Conservation (phyloP, 176 grass and related monocot species). For the Zizania latifolia region DNA sequence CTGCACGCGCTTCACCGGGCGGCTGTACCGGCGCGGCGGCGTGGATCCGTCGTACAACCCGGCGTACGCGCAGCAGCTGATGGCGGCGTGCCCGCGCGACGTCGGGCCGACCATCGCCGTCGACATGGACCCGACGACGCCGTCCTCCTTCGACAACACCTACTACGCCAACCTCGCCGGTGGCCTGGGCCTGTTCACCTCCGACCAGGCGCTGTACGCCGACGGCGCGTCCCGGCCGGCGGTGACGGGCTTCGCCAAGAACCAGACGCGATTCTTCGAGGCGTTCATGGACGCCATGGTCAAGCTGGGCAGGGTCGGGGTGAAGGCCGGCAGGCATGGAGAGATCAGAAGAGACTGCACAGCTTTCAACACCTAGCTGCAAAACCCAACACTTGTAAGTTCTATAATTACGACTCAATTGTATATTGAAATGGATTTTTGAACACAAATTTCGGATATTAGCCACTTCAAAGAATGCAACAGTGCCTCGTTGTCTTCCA, state of each 20-base stretch:
- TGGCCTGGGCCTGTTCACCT: conserved; percentile 49
- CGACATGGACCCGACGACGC: conserved; percentile 57
- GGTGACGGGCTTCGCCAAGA: conserved; percentile 31
- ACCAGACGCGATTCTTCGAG: conserved; percentile 52
- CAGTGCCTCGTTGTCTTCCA: too few species aligned
- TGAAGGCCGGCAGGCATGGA: conserved; percentile 43
- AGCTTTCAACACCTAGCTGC: conserved; percentile 15
- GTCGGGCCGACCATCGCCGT: conserved; percentile 33
- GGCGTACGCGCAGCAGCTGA: conserved; percentile 41
- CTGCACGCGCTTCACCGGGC: conserved; percentile 46
- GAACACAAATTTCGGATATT: too few species aligned
- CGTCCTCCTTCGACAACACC: conserved; percentile 50
- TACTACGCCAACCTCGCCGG: conserved; percentile 58
- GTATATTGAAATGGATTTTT: neutral
- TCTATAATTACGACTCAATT: neutral
- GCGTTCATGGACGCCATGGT: conserved; percentile 60
- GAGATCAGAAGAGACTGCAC: conserved; percentile 72
- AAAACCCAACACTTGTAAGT: neutral
- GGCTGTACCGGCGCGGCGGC: conserved; percentile 40
- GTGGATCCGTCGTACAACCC: conserved; percentile 28
- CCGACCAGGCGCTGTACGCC: conserved; percentile 50
- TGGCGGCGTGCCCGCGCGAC: conserved; percentile 34
- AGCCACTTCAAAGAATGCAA: too few species aligned
- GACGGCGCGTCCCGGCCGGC: conserved; percentile 18
- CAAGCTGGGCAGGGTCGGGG: conserved; percentile 52